Evolutionary conservation across 1,284 basidiomycete species (phyloP), one percentile per base, ranked within the genome.

Genomic region (Ceratobasidium sp.): DNA sequence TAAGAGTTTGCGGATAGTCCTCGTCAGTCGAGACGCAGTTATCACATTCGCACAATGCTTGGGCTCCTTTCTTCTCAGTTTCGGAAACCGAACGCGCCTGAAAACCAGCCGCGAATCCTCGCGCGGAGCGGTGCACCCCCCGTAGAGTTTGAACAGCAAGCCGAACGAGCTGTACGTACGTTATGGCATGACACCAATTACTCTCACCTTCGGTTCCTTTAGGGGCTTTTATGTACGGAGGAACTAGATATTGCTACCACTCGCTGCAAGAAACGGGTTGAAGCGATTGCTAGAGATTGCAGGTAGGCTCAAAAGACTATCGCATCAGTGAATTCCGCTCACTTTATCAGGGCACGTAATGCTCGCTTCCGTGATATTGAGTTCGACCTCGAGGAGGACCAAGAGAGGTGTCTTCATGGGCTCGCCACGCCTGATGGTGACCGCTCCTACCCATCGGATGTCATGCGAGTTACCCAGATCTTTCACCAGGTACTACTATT

Each of bases 381-480:
- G 81, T 90, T 89, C 77, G 88, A 90, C 79, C 82, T 89, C 0
- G 87, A 88, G 78, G 85, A 86, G 50, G 87, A 89, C 79, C 81
- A 80, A 66, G 76, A 83, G 1, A 80, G 85, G n/a, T 89, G 88
- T 81, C 81, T 89, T 7, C 84, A 87, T 67, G 85, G 86, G 9
- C 82, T 87, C 17, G 61, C 52, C 26, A 74, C 61, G 48, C 33
- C 61, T 7, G 28, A 75, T 0, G 64, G 83, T 70, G 79, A 80
- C 67, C n/a, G 77, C 20, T 71, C 23, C 15, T 15, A 38, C 38
- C 69, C 57, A n/a, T 64, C 61, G 15, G 87, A 87, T 74, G 84
- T 87, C 13, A 83, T 83, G 65, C 85, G 87, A 3, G 85, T 88
- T 13, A 84, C 86, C 0, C 85, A 88, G 77, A 86, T 88, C 7